These are phyloP conservation scores for Ramaria rubella DNA, from an alignment of 768 basidiomycete genomes.

Conservation along the genomic window DNA sequence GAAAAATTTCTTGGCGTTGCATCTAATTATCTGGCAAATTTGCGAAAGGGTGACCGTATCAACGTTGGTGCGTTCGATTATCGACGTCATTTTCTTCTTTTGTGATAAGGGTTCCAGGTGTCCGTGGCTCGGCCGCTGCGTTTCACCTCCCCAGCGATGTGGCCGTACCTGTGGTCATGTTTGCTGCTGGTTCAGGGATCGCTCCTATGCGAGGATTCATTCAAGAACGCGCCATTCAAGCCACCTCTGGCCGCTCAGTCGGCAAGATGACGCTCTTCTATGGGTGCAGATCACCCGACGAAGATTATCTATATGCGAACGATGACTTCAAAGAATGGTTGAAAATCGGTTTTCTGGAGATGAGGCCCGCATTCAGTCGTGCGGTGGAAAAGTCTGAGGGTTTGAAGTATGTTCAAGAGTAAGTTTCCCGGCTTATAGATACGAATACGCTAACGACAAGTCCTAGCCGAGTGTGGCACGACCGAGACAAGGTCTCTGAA, in stretches of 20 bases:
- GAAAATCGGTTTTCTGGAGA: slow-evolving; percentile 36
- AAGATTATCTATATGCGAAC: slow-evolving; percentile 38
- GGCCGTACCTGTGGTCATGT: slow-evolving; percentile 36
- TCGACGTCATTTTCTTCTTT: neutral
- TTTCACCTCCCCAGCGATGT: slow-evolving; percentile 42
- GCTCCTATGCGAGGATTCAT: slow-evolving; percentile 48
- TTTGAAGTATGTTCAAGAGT: slow-evolving; percentile 37
- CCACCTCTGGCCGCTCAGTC: slow-evolving; percentile 35
- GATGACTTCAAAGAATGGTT: slow-evolving; percentile 39
- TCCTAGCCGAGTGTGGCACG: slow-evolving; percentile 37
- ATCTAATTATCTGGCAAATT: slow-evolving; percentile 37
- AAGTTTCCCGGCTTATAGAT: slow-evolving; percentile 12
- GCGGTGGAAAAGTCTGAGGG: slow-evolving; percentile 24
- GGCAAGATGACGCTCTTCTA: slow-evolving; percentile 40
- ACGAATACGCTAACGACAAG: neutral
- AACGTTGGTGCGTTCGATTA: slow-evolving; percentile 28
- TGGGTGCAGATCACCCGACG: slow-evolving; percentile 37
- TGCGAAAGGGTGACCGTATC: slow-evolving; percentile 35
- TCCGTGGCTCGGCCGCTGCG: slow-evolving; percentile 31
- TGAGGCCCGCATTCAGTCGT: slow-evolving; percentile 39
- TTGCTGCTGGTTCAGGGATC: slow-evolving; percentile 41
- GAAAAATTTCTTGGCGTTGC: slow-evolving; percentile 40
- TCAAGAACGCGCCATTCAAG: slow-evolving; percentile 43
- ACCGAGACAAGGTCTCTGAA: slow-evolving; percentile 30
- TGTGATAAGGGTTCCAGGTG: slow-evolving; percentile 12